A percentile compares a stretch with the other conserved stretches of the same genome.
phyloP scores from a whole-genome alignment of 2,329 filamentous ascomycete species.

The Hypomyces rosellus region DNA sequence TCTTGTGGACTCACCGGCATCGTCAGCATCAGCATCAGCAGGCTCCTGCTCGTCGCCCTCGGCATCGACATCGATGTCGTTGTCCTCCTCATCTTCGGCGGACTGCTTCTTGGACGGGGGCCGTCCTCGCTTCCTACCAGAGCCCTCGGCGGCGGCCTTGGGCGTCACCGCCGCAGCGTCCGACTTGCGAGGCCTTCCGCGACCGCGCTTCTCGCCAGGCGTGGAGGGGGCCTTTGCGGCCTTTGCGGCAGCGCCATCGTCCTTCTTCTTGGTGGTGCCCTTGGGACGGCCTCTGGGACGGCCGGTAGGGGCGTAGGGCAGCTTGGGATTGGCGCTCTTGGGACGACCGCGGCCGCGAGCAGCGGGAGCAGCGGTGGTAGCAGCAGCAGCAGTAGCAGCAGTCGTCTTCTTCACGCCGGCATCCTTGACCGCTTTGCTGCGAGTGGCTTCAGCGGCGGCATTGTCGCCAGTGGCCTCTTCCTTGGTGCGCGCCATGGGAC shows the following conservation, averaged over 20 bases:
- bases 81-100: slow-evolving; percentile 21
- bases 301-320: slow-evolving; percentile 32
- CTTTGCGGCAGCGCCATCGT: not conserved
- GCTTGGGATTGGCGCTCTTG: slow-evolving; percentile 26
- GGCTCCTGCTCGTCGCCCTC: slow-evolving; percentile 14
- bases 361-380: slow-evolving; percentile 26
- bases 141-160: slow-evolving; percentile 17
- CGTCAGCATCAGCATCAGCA: slow-evolving; percentile 7
- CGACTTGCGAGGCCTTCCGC: slow-evolving; percentile 26
- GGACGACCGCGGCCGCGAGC: slow-evolving; percentile 40
- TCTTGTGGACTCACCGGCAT: slow-evolving; percentile 1
- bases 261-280: slow-evolving; percentile 30
- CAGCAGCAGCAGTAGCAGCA: slow-evolving; percentile 27
- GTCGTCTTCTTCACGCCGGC: slow-evolving; percentile 32
- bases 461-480: slow-evolving; percentile 19
- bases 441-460: slow-evolving; percentile 12
- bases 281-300: slow-evolving; percentile 44
- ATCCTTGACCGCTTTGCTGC: slow-evolving; percentile 33
- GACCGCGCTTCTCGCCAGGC: slow-evolving; percentile 15
- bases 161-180: slow-evolving; percentile 14
- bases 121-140: slow-evolving; percentile 4
- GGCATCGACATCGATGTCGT: slow-evolving; percentile 15
- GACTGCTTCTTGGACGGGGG: slow-evolving; percentile 12
- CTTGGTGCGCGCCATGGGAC: slow-evolving; percentile 28
- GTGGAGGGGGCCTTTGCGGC: slow-evolving; percentile 13